Conservation (phyloP, 1,284 basidiomycete species). For the Exobasidium cylindrosporum region DNA sequence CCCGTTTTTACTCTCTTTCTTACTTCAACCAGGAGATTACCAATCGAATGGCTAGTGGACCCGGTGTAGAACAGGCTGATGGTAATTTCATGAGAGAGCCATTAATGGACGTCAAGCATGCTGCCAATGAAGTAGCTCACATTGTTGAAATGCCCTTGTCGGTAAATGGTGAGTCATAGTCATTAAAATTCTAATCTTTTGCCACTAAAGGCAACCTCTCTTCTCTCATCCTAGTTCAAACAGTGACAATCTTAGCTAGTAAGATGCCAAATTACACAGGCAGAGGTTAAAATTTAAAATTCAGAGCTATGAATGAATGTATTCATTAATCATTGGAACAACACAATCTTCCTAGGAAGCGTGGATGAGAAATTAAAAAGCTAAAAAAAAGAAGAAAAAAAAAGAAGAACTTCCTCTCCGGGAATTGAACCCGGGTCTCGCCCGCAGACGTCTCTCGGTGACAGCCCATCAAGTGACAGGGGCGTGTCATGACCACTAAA, state of each 20-base stretch:
- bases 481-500: conserved; percentile 7
- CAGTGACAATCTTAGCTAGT: conserved; percentile 1
- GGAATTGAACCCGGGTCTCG: conserved; percentile 11
- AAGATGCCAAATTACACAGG: conserved; percentile 13
- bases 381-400: neutral
- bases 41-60: conserved; percentile 28
- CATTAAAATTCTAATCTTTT: too few species aligned
- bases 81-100: conserved; percentile 33
- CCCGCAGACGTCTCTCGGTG: neutral
- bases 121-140: conserved; percentile 34
- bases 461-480: conserved; percentile 4
- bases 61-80: conserved; percentile 36
- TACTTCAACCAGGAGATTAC: conserved; percentile 26
- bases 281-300: too few species aligned
- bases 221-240: neutral
- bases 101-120: conserved; percentile 35
- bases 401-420: conserved; percentile 8
- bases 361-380: neutral
- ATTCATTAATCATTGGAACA: too few species aligned
- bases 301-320: too few species aligned
- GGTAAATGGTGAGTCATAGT: conserved; percentile 27
- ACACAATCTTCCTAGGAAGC: too few species aligned
- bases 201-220: neutral
- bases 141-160: conserved; percentile 37
- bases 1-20: too few species aligned